These are phyloP conservation scores for Ustilago crameri DNA, from an alignment of 1,284 basidiomycete genomes.

Conservation along the genomic window DNA sequence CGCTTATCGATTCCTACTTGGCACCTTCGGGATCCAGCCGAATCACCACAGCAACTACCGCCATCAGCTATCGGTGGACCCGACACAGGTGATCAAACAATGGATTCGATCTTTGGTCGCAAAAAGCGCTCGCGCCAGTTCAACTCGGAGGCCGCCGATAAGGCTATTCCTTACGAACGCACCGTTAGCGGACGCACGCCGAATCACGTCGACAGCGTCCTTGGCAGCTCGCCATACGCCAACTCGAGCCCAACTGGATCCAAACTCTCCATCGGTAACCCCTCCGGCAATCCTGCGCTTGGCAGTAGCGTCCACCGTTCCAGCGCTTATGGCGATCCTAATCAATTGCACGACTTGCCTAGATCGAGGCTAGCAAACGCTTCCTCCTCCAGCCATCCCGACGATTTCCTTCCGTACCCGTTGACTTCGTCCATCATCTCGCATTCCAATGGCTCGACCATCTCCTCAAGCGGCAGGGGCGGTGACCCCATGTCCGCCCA, in stretches of 20 bases:
- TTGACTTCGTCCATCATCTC: slow-evolving; percentile 39
- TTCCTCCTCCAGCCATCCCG: slow-evolving; percentile 6
- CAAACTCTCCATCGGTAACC: slow-evolving; percentile 44
- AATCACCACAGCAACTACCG: neutral
- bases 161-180: slow-evolving; percentile 54
- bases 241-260: slow-evolving; percentile 25
- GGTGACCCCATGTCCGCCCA: slow-evolving; percentile 15
- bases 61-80: neutral
- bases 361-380: slow-evolving; percentile 15
- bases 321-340: slow-evolving; percentile 31
- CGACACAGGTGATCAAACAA: slow-evolving; percentile 4
- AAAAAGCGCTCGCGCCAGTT: slow-evolving; percentile 56
- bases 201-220: slow-evolving; percentile 26
- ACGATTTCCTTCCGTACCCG: slow-evolving; percentile 23
- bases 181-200: slow-evolving; percentile 44
- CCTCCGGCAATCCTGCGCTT: slow-evolving; percentile 39
- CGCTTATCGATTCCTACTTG: slow-evolving; percentile 1
- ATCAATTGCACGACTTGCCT: slow-evolving; percentile 13
- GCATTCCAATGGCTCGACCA: slow-evolving; percentile 28
- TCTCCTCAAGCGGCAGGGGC: slow-evolving; percentile 20
- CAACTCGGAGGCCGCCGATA: slow-evolving; percentile 50
- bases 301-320: slow-evolving; percentile 39
- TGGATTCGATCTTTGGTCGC: slow-evolving; percentile 54
- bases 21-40: neutral
- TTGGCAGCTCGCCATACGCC: slow-evolving; percentile 16